phyloP scores from a whole-genome alignment of 2,329 filamentous ascomycete genomes.

The Penicillium rolfsii region DNA sequence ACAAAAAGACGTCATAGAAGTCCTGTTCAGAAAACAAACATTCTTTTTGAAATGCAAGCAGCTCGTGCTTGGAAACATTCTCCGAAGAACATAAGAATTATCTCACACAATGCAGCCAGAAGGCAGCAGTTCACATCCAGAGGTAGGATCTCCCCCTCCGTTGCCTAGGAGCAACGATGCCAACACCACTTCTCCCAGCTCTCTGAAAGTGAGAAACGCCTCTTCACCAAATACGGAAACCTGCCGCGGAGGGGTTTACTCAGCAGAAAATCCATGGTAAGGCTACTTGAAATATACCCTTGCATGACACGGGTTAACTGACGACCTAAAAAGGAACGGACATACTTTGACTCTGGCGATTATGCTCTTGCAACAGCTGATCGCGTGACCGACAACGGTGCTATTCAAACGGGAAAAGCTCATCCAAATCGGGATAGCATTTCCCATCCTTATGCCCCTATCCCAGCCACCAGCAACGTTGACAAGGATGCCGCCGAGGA shows the following conservation, averaged over 20 bases:
- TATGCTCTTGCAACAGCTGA: conserved; percentile 32
- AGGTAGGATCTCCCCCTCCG: not conserved
- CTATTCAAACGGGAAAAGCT: conserved; percentile 28
- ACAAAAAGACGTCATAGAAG: not conserved
- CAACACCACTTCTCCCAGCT: conserved; percentile 14
- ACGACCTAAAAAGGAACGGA: conserved; percentile 30
- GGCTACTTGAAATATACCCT: conserved; percentile 18
- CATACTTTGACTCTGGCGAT: conserved; percentile 38
- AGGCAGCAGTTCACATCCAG: conserved; percentile 7
- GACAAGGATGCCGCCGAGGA: conserved; percentile 29
- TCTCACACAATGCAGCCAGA: conserved; percentile 14
- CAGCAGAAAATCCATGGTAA: conserved; percentile 24
- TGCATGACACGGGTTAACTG: conserved; percentile 10
- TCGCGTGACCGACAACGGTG: conserved; percentile 28
- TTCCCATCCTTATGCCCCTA: conserved; percentile 33
- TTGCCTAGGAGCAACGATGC: conserved; percentile 5
- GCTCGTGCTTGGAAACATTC: not conserved
- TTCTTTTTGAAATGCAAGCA: not conserved
- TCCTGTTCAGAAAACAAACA: not conserved
- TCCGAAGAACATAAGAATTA: not conserved
- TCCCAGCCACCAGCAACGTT: conserved; percentile 32
- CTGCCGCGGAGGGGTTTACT: conserved; percentile 20
- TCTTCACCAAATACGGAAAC: conserved; percentile 24
- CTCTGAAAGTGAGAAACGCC: conserved; percentile 20
- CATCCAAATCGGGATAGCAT: conserved; percentile 35